These are phyloP conservation scores for Dentipellis sp. DNA, from an alignment of 768 basidiomycete genomes.

Conservation along the genomic window DNA sequence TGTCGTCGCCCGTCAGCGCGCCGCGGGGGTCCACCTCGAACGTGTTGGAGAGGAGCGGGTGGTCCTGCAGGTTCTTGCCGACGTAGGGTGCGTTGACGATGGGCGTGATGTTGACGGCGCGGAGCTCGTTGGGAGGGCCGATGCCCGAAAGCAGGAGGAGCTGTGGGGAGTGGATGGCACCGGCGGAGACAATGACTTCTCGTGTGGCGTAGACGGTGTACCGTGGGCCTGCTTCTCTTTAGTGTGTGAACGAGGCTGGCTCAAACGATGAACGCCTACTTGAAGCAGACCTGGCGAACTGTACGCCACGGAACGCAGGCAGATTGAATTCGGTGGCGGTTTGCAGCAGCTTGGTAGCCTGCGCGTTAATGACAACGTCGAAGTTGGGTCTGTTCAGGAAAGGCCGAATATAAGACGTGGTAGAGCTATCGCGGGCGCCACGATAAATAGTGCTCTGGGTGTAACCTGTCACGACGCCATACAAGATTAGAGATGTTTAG, in stretches of 20 bases:
- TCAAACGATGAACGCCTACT: not conserved
- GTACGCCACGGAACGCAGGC: slow-evolving; percentile 5
- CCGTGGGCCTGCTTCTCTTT: not conserved
- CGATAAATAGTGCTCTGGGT: not conserved
- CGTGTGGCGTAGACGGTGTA: not conserved
- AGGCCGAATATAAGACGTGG: not conserved
- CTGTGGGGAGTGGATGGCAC: not conserved
- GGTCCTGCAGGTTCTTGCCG: slow-evolving; percentile 29
- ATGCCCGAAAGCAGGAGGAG: slow-evolving; percentile 25
- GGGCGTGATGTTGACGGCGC: slow-evolving; percentile 19
- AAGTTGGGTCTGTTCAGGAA: not conserved
- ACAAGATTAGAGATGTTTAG: slow-evolving; percentile 31
- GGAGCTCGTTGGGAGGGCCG: slow-evolving; percentile 16
- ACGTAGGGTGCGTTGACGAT: slow-evolving; percentile 27
- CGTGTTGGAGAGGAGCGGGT: slow-evolving; percentile 1
- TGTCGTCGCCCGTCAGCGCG: slow-evolving; percentile 2
- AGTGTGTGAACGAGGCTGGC: not conserved
- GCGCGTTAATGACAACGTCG: slow-evolving; percentile 7
- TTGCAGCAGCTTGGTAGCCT: slow-evolving; percentile 11
- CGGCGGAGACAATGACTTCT: slow-evolving; percentile 2
- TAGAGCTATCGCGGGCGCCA: not conserved
- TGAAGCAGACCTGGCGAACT: not conserved
- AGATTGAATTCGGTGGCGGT: not conserved
- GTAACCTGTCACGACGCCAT: slow-evolving; percentile 12
- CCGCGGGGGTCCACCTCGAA: slow-evolving; percentile 2